Evolutionary conservation across 805 yeast genomes (phyloP).

Genomic region (Metschnikowia lochheadii): DNA sequence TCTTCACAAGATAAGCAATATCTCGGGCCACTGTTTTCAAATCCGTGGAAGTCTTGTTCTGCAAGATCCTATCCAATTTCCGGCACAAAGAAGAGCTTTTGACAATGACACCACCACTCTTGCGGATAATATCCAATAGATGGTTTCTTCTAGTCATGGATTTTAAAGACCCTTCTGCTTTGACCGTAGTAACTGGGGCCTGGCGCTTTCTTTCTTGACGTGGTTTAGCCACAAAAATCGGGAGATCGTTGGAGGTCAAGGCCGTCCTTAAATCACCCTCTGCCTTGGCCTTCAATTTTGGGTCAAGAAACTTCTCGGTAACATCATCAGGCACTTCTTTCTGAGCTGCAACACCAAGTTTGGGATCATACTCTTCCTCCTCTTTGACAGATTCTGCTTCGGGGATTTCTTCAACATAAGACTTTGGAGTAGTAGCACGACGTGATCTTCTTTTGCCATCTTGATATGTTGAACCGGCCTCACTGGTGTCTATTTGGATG

Average conservation of each 20-base stretch:
- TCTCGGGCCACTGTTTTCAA: conserved; percentile 39
- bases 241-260: conserved; percentile 10
- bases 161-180: conserved; percentile 22
- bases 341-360: conserved; percentile 2
- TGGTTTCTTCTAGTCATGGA: conserved; percentile 27
- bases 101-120: conserved; percentile 36
- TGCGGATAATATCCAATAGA: conserved; percentile 27
- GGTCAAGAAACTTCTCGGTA: background rate
- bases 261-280: conserved; percentile 1
- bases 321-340: conserved; percentile 2
- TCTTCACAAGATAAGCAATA: conserved; percentile 24
- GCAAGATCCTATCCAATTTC: conserved; percentile 28
- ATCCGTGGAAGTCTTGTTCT: conserved; percentile 30
- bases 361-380: conserved; percentile 10
- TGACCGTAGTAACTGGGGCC: background rate
- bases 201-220: conserved; percentile 6
- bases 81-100: conserved; percentile 33
- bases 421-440: conserved; percentile 5
- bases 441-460: conserved; percentile 2
- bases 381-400: background rate
- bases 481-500: background rate
- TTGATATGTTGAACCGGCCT: background rate
- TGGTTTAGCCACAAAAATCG: conserved; percentile 10
- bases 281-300: background rate
- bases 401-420: conserved; percentile 5